Evolutionary conservation across 306 rosid genomes (phyloP), one percentile per base, ranked within the genome.

Genomic region (Parietaria judaica): DNA sequence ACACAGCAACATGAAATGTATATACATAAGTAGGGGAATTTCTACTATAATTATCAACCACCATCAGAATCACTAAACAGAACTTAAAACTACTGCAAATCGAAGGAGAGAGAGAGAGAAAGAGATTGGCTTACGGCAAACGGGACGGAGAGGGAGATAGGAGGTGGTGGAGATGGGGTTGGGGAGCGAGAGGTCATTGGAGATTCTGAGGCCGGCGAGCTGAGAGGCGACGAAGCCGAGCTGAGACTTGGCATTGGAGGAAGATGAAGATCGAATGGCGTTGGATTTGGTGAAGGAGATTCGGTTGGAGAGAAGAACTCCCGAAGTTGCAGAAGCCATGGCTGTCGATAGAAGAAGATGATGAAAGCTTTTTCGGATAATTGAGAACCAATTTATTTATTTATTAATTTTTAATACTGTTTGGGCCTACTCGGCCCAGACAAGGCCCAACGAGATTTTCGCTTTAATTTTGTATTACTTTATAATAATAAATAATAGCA

Each of bases 181-280:
- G 59, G 65, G 61, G 35, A 56, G 68, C 10, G 78, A 69, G 56
- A 56, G 41, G 66, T 62, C 65, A 75, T 50, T 41, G 4, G 86
- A 79, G 74, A 86, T 74, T 77, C 65, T 82, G 83, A 86, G 37
- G 73, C 98, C 98, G 11, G 71, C 56, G 71, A 92, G 73, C 62
- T 86, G 90, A 5, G 96, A 88, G 58, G 68, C 63, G 35, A 86
- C 58, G 69, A 84, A 88, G 14, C 86, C 82, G 51, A 88, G 63
- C 43, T 82, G 87, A 0, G 61, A 14, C 9, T 54, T 61, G 46
- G 56, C 34, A 9, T 61, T 67, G 43, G 69, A 36, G 14, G 61
- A 38, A 2, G 68, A 64, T 6, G 70, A 37, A 11, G 51, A 52
- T 8, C 54, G 56, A 36, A 54, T 67, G 8, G 66, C 43, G n/a